These are phyloP conservation scores for Udeniomyces megalosporus DNA, from an alignment of 768 basidiomycete genomes.

Conservation along the genomic window DNA sequence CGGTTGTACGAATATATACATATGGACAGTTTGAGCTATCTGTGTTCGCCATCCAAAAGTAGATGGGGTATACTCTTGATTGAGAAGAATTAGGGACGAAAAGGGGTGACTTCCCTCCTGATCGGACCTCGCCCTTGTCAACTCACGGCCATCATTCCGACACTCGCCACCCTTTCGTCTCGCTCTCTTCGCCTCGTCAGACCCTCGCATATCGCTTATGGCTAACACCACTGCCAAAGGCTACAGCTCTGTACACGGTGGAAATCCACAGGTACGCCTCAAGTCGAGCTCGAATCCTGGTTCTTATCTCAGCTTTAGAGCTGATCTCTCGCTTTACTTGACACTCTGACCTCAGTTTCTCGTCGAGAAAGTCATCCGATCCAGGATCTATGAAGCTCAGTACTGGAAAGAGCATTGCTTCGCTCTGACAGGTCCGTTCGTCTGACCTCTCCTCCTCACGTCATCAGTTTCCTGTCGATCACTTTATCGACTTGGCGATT, in stretches of 20 bases:
- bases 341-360: constrained; percentile 43
- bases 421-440: constrained; percentile 62
- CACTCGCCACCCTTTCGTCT: too few species aligned
- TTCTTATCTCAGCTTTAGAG: too few species aligned
- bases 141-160: too few species aligned
- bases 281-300: not conserved
- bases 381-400: constrained; percentile 80
- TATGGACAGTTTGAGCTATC: too few species aligned
- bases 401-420: constrained; percentile 99
- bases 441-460: not conserved
- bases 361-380: constrained; percentile 90
- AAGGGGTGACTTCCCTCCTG: too few species aligned
- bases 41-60: too few species aligned
- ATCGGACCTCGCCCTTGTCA: too few species aligned
- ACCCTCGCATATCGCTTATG: constrained; percentile 35
- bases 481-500: too few species aligned
- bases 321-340: not conserved
- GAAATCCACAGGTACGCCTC: constrained; percentile 75
- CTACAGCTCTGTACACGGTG: constrained; percentile 80
- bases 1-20: too few species aligned
- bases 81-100: too few species aligned
- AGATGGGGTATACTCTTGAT: too few species aligned
- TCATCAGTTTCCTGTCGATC: not conserved
- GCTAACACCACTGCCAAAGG: constrained; percentile 84
- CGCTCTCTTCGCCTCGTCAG: too few species aligned